Percentiles rank a stretch among this genome's conserved stretches.
These are phyloP conservation scores for Camelina hispida DNA, from an alignment of 345 rosid genomes.

Conservation along the genomic window DNA sequence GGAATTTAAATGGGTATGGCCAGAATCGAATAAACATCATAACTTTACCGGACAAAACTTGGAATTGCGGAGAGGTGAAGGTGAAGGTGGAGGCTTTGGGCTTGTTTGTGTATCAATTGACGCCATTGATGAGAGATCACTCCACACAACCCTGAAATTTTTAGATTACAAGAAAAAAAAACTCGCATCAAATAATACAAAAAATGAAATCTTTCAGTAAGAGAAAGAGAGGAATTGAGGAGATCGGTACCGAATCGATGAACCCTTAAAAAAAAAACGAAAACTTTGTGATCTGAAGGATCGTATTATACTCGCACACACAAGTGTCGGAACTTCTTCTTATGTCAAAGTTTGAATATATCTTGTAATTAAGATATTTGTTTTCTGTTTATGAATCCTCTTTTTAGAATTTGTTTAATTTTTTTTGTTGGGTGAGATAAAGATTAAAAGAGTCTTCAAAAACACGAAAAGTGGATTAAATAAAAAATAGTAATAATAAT, in stretches of 20 bases:
- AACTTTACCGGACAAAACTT: conserved; percentile 79
- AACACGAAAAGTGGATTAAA: conserved; percentile 23
- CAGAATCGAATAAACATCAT: background rate
- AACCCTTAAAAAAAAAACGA: conserved; percentile 37
- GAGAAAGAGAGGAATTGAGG: conserved; percentile 3
- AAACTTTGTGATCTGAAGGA: conserved; percentile 32
- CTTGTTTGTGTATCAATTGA: conserved; percentile 51
- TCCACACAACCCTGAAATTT: conserved; percentile 29
- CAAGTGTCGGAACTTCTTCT: conserved; percentile 40
- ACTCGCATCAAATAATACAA: background rate
- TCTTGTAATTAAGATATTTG: background rate
- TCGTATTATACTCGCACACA: conserved; percentile 32
- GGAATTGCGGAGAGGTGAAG: conserved; percentile 88
- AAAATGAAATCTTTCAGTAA: background rate
- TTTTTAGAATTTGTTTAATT: background rate
- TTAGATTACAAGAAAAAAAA: background rate
- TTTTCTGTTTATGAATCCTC: background rate
- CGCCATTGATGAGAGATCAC: conserved; percentile 60
- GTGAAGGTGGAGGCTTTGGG: conserved; percentile 84
- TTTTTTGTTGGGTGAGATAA: conserved; percentile 17
- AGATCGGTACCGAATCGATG: conserved; percentile 14
- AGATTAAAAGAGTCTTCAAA: conserved; percentile 23
- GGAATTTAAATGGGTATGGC: conserved; percentile 1
- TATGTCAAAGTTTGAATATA: conserved; percentile 29
- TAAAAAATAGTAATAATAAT: background rate